Base-by-base conservation (phyloP, 176 grass and related monocot species). In the Aechmea fasciata region DNA sequence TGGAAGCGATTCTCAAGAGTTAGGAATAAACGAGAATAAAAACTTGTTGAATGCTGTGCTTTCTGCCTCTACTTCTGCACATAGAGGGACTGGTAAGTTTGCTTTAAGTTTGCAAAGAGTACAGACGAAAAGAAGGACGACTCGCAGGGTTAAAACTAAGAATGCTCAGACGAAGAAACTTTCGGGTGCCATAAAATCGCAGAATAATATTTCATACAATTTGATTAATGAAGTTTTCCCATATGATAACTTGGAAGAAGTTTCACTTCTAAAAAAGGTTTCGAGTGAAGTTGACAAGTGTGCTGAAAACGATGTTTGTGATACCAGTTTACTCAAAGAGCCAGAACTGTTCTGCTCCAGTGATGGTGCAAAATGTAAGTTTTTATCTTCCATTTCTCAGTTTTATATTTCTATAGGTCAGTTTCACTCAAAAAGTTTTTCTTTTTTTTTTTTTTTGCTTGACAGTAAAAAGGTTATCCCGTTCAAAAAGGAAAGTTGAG, bases 321-420 rank as follows among this genome's bases (percentile, higher is more conserved):
- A 47, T 71, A 57, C 66, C 72, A 82, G 62, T 57, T 68, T 85
- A 3, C 72, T 77, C 23, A 72, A 91, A 15, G 76, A 69, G 22
- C 66, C 75, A 67, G 78, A 84, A 68, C 33, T 48, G 10, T 14
- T 65, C 19, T 15, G 68, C 64, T 80, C 84, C 62, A 74, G 50
- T 68, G 77, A 85, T 20, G 65, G 74, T 73, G 71, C 86, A 78
- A 92, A 92, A 48, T 80, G 93, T 90, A 85, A 82, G 82, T 68
- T 18, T 20, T 54, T 50, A 19, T 67, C 11, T 48, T 78, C 51
- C 54, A 18, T 52, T 65, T 80, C 13, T 75, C 74, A 47, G 49
- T 47, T 2, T 72, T 33, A 23, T 73, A 59, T 11, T 77, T 70
- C 57, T 22, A 19, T 71, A 63, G 25, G 65, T 70, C 50, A 13